phyloP scores from a whole-genome alignment of 805 yeast genomes.

The Yarrowia phangngaensis region DNA sequence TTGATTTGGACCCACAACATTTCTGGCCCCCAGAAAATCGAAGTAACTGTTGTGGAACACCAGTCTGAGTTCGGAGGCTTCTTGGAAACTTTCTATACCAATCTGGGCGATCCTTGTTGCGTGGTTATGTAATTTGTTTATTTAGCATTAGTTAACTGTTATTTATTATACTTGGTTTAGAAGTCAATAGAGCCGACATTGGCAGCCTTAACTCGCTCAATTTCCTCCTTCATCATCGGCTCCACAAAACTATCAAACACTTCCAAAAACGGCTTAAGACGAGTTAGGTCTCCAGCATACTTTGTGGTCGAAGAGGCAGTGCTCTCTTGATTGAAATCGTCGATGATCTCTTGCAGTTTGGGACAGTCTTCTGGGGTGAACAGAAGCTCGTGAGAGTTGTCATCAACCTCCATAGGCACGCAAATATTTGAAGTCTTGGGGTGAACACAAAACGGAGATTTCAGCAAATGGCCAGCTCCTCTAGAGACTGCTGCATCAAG shows the following conservation, averaged over 20 bases:
- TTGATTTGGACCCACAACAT: slow-evolving; percentile 14
- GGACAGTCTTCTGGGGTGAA: slow-evolving; percentile 84
- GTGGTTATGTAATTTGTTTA: slow-evolving; percentile 26
- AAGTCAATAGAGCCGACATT: slow-evolving; percentile 40
- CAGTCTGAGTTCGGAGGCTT: slow-evolving; percentile 16
- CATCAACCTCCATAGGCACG: slow-evolving; percentile 57
- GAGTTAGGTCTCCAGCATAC: slow-evolving; percentile 47
- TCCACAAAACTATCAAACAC: slow-evolving; percentile 61
- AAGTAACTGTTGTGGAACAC: slow-evolving; percentile 13
- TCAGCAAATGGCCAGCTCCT: slow-evolving; percentile 84
- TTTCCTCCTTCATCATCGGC: slow-evolving; percentile 55
- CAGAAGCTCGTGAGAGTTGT: slow-evolving; percentile 39
- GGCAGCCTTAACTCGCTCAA: slow-evolving; percentile 41
- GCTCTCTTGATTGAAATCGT: slow-evolving; percentile 35
- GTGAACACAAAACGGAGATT: slow-evolving; percentile 95
- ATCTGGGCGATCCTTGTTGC: slow-evolving; percentile 28
- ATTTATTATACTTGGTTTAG: slow-evolving; percentile 4
- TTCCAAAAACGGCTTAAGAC: slow-evolving; percentile 66
- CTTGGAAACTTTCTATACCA: slow-evolving; percentile 5
- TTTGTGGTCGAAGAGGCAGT: slow-evolving; percentile 36
- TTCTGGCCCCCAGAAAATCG: slow-evolving; percentile 26
- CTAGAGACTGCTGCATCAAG: slow-evolving; percentile 90
- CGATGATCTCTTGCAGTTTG: slow-evolving; percentile 63
- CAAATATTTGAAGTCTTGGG: slow-evolving; percentile 95
- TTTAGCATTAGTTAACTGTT: slow-evolving; percentile 2